Evolutionary conservation across 306 rosid genomes (phyloP), one percentile per base, ranked within the genome.

Genomic region (Cucurbita argyrosperma): DNA sequence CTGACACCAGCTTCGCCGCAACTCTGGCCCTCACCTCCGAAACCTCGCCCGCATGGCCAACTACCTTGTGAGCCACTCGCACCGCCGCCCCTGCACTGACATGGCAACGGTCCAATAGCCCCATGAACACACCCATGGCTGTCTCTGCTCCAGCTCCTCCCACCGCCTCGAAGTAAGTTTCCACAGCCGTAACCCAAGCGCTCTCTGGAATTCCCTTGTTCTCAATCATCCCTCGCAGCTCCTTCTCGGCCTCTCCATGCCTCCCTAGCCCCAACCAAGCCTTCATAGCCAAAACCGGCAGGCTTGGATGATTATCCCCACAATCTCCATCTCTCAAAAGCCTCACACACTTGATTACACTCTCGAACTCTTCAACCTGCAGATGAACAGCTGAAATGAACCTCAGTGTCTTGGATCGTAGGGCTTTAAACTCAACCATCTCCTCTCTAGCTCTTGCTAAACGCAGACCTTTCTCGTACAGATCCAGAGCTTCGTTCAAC

Each of bases 71-170:
- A 12, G 96, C 90, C 49, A 94, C 84, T 79, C 96, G 82, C 74
- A 94, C 95, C 0, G 97, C 96, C 4, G 96, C 89, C 6, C 91
- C 81, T 2, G 98, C 92, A 52, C 96, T 94, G 51, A 94, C 85
- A 51, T 89, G 90, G 79, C 97, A 94, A 74, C 98, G 71, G 16
- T 90, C 97, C 79, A 94, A 79, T 81, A 94, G 77, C 71, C 96
- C 98, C 75, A 94, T 65, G 74, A 94, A 94, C 68, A 90, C 92
- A n/a, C 91, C 92, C 85, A 89, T 94, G 0, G 88, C 88, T 0
- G 98, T 90, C 87, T 90, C 98, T 0, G 96, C 96, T 59, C 97
- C 98, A 0, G 98, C 98, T 1, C 90, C 81, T 56, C 97, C 96
- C 0, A 80, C 91, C 4, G 92, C 87, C 2, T 80, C 79, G 69